Evolutionary conservation across 129 eudicot genomes (phyloP), one percentile per base, ranked within the genome.

Genomic region (Apium graveolens): DNA sequence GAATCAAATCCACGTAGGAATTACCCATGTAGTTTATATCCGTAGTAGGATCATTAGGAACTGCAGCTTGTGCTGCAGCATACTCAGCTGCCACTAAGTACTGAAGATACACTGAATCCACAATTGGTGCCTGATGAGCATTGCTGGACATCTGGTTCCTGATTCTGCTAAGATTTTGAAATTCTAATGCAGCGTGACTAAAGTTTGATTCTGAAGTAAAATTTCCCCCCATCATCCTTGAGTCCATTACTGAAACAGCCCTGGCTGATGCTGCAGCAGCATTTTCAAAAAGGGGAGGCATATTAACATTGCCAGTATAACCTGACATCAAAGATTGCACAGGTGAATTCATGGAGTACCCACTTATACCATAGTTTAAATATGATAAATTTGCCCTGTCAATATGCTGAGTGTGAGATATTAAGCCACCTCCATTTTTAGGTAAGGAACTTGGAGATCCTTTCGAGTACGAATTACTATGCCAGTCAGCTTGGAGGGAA

Each of bases 261-360:
- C 91, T 86, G 65, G 89, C 97, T 14, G 99, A 92, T 17, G 90
- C 93, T 2, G 87, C 90, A 73, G 97, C 97, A n/a, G 96, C 97
- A 72, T 89, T 94, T 75, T 92, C 99, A 72, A 87, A 93, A 75
- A 96, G 83, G 31, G 99, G 99, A 3, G 99, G 97, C 81, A 96
- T 81, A 83, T 88, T 91, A 69, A 77, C 63, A 57, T 84, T 84
- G 29, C 86, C 86, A 37, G 85, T 81, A 82, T 95, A 92, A 78
- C 87, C 81, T 3, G 93, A 82, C 85, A 87, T 74, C 87, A 89
- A 84, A 74, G 89, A 80, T 35, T 89, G 27, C 27, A 18, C 24
- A 35, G 45, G 44, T 7, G 44, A 17, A 70, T 18, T 70, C 26
- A 35, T 71, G 31, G 48, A 6, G n/a, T 4, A 71, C 27, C 75